A percentile compares a stretch with the other conserved stretches of the same genome.
phyloP scores from a whole-genome alignment of 2,329 filamentous ascomycete species.

The Furcasterigmium sp. region DNA sequence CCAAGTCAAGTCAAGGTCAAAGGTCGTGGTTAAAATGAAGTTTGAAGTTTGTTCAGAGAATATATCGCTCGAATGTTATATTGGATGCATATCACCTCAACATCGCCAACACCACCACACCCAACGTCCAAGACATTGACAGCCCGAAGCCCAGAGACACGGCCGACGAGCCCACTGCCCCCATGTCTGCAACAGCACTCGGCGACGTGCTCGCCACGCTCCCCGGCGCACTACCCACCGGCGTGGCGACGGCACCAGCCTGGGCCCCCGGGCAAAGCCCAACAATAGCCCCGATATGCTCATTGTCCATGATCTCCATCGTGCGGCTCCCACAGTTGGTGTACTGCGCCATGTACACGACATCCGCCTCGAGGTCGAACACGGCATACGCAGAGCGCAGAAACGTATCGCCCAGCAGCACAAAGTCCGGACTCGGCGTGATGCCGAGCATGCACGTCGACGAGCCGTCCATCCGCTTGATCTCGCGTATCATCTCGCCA shows the following conservation, averaged over 20 bases:
- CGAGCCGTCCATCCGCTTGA: slow-evolving; percentile 11
- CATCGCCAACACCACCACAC: too few relatives aligned
- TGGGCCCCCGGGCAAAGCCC: slow-evolving; percentile 4
- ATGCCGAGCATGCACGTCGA: slow-evolving; percentile 44
- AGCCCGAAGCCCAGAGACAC: too few relatives aligned
- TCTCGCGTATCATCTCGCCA: slow-evolving; percentile 39
- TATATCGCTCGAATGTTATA: too few relatives aligned
- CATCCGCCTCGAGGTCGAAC: slow-evolving; percentile 44
- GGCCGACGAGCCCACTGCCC: too few relatives aligned
- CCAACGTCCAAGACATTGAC: too few relatives aligned
- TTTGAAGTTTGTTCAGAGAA: too few relatives aligned
- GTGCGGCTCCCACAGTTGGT: slow-evolving; percentile 38
- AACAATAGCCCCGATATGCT: slow-evolving; percentile 8
- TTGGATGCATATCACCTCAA: too few relatives aligned
- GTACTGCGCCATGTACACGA: slow-evolving; percentile 45
- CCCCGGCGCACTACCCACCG: neutral
- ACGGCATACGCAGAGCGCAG: slow-evolving; percentile 50
- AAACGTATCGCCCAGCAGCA: slow-evolving; percentile 55
- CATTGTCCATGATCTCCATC: slow-evolving; percentile 7
- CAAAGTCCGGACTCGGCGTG: slow-evolving; percentile 38
- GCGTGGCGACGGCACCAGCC: neutral
- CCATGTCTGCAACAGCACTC: too few relatives aligned
- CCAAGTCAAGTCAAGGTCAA: too few relatives aligned
- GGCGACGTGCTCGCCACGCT: too few relatives aligned
- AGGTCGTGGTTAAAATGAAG: too few relatives aligned